phyloP scores from a whole-genome alignment of 169 alveolate species.

The Ichthyophthirius multifiliis region DNA sequence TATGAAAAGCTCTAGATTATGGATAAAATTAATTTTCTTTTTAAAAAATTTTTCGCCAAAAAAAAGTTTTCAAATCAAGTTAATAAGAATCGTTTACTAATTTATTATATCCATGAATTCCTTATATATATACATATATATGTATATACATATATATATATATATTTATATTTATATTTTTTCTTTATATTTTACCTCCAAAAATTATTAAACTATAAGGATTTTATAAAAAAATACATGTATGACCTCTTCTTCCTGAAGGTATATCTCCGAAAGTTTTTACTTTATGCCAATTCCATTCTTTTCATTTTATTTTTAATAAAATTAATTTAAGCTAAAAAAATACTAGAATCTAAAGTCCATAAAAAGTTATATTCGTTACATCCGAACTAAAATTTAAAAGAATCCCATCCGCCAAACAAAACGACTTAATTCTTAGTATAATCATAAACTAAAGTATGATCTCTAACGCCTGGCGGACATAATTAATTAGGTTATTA shows the following conservation, averaged over 20 bases:
- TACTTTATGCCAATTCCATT: conserved; percentile 7
- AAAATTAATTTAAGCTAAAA: not conserved
- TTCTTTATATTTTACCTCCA: not conserved
- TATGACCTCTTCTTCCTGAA: not conserved
- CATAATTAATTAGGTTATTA: not conserved
- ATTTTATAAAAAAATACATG: not conserved
- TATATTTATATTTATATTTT: not conserved
- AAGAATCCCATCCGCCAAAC: conserved; percentile 3
- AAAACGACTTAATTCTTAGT: not conserved
- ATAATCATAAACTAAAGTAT: not conserved
- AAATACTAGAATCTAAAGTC: not conserved
- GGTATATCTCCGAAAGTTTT: not conserved
- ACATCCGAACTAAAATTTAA: not conserved
- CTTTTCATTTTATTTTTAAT: not conserved
- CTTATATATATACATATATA: not conserved
- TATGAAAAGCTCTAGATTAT: not conserved
- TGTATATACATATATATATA: not conserved
- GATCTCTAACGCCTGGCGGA: conserved; percentile 5
- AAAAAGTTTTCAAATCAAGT: not conserved
- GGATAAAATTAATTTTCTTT: not conserved
- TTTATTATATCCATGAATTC: not conserved
- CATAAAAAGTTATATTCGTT: not conserved
- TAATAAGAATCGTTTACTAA: not conserved
- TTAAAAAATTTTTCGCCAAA: not conserved
- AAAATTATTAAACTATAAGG: not conserved